These are phyloP conservation scores for Penicillium roqueforti DNA, from an alignment of 495 filamentous ascomycete genomes.

Conservation along the genomic window DNA sequence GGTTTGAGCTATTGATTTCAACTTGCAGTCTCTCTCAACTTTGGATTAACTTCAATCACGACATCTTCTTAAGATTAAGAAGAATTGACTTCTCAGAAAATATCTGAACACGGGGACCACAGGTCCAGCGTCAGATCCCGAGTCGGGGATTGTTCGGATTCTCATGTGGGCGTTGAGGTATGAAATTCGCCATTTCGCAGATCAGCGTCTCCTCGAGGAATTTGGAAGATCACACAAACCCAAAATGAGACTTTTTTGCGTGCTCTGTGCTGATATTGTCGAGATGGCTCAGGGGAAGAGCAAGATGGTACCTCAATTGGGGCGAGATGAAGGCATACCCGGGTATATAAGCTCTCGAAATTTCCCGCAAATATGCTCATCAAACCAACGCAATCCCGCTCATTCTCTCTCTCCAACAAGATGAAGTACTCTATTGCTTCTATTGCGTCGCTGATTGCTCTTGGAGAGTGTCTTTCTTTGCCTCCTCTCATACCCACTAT, in stretches of 20 bases:
- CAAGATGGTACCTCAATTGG: background rate
- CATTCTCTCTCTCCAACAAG: constrained; percentile 6
- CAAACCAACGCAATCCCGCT: constrained; percentile 2
- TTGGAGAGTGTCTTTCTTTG: constrained; percentile 33
- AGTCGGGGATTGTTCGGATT: background rate
- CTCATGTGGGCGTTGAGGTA: background rate
- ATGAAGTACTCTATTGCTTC: constrained; percentile 25
- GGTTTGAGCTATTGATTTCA: constrained; percentile 6
- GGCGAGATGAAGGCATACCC: background rate
- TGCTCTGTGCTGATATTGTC: constrained; percentile 9
- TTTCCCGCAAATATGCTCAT: constrained; percentile 33
- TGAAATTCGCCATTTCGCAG: constrained; percentile 15
- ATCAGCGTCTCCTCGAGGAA: constrained; percentile 13
- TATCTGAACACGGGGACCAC: background rate
- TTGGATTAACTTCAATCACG: constrained; percentile 11
- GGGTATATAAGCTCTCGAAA: constrained; percentile 22
- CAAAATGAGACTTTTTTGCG: constrained; percentile 9
- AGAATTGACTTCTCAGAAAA: constrained; percentile 1
- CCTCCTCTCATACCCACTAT: constrained; percentile 56
- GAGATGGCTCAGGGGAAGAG: constrained; percentile 2
- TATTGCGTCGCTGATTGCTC: constrained; percentile 15
- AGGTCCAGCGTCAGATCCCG: background rate
- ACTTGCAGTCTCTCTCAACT: constrained; percentile 2
- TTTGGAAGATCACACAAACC: constrained; percentile 3
- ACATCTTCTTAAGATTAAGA: constrained; percentile 12